Evolutionary conservation across 768 basidiomycete genomes (phyloP).

Genomic region (Antrodiella citrinella): DNA sequence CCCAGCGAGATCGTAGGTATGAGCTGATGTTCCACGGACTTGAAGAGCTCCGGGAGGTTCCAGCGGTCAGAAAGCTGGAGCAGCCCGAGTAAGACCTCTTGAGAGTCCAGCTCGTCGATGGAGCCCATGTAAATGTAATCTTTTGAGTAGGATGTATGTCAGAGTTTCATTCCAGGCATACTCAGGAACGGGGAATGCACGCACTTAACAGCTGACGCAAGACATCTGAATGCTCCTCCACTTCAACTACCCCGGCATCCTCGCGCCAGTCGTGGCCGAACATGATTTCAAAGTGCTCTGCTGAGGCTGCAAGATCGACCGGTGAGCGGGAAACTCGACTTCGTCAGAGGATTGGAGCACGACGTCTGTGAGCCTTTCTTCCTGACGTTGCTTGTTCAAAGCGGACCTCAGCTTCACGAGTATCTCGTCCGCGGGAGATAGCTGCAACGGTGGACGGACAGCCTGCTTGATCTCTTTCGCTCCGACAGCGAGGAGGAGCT

Average conservation of each 20-base stretch:
- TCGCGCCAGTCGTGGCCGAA: constrained; percentile 24
- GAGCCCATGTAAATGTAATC: constrained; percentile 27
- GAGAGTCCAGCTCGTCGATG: constrained; percentile 5
- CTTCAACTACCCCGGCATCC: constrained; percentile 4
- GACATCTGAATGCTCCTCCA: constrained; percentile 12
- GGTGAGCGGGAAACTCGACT: constrained; percentile 29
- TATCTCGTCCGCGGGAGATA: constrained; percentile 2
- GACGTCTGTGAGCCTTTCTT: constrained; percentile 29
- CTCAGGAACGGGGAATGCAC: background rate
- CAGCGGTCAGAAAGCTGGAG: constrained; percentile 15
- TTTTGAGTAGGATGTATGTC: constrained; percentile 12
- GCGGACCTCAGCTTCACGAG: constrained; percentile 14
- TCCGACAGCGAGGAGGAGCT: constrained; percentile 10
- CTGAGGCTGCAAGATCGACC: constrained; percentile 28
- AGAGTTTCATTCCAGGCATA: background rate
- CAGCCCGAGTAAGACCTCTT: constrained; percentile 19
- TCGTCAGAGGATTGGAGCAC: constrained; percentile 21
- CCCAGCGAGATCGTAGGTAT: constrained; percentile 18
- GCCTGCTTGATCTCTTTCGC: constrained; percentile 9
- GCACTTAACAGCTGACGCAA: constrained; percentile 24
- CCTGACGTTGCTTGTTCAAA: constrained; percentile 29
- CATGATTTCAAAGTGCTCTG: constrained; percentile 24
- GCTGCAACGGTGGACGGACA: constrained; percentile 15
- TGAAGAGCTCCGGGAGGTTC: constrained; percentile 15
- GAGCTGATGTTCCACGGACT: constrained; percentile 23